Conservation (phyloP, 129 eudicot genomes). For the Flaveria brownii region DNA sequence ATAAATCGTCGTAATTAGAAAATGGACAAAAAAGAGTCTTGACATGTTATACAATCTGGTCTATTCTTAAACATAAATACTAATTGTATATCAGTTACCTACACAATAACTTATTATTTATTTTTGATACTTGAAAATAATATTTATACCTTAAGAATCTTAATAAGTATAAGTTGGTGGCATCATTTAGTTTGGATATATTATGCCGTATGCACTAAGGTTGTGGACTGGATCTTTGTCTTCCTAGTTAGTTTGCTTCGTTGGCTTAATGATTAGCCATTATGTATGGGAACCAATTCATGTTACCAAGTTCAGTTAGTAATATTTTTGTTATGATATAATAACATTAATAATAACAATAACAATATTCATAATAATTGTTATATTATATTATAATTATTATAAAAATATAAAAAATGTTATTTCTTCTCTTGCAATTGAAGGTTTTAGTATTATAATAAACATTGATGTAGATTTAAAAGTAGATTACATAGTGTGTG, state of each 20-base stretch:
- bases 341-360: no score
- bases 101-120: neutral
- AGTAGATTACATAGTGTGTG: no score
- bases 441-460: no score
- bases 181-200: slow-evolving; percentile 20
- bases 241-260: slow-evolving; percentile 33
- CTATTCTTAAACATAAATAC: no score
- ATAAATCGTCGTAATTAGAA: neutral
- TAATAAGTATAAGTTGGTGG: slow-evolving; percentile 30
- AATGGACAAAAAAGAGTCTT: neutral
- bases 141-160: slow-evolving; percentile 21
- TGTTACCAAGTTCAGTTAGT: slow-evolving; percentile 32
- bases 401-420: no score
- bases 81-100: no score
- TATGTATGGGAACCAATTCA: slow-evolving; percentile 34
- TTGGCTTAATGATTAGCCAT: slow-evolving; percentile 42
- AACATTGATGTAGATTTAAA: no score
- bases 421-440: no score
- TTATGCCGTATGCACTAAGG: slow-evolving; percentile 27
- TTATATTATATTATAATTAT: neutral
- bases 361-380: neutral
- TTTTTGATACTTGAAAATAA: neutral
- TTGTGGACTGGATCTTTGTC: slow-evolving; percentile 46
- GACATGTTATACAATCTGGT: neutral
- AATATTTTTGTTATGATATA: neutral